phyloP scores from a whole-genome alignment of 768 basidiomycete genomes.

The Inosperma sp. region DNA sequence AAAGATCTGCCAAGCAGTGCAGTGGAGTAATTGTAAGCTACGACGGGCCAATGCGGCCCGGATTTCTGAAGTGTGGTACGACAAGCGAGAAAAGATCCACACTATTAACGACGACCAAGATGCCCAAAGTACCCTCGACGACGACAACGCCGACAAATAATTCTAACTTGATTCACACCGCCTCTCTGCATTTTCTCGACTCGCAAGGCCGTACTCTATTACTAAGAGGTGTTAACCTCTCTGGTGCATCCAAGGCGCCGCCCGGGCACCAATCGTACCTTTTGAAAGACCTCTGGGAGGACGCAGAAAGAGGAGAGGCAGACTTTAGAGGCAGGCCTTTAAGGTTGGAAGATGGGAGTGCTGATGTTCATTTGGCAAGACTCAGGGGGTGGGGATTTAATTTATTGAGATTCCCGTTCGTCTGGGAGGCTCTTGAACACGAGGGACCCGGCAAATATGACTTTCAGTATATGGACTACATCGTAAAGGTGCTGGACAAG shows the following conservation, averaged over 20 bases:
- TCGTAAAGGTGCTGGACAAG: conserved; percentile 78
- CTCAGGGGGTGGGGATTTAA: conserved; percentile 94
- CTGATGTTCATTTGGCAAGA: conserved; percentile 82
- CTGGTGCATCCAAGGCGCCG: conserved; percentile 85
- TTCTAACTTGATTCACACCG: too few species aligned
- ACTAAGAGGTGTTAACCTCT: conserved; percentile 92
- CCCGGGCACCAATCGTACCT: conserved; percentile 61
- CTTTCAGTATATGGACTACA: conserved; percentile 88
- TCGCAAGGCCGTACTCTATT: conserved; percentile 69
- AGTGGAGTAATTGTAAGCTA: too few species aligned
- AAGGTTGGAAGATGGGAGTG: conserved; percentile 77
- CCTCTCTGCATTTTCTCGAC: conserved; percentile 68
- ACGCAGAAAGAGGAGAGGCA: conserved; percentile 58
- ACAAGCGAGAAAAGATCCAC: not conserved
- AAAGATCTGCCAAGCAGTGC: too few species aligned
- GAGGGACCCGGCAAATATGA: conserved; percentile 91
- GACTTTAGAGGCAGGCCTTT: conserved; percentile 77
- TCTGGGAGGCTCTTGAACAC: conserved; percentile 95
- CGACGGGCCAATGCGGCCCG: too few species aligned
- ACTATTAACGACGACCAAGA: conserved; percentile 32
- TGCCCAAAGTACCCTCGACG: conserved; percentile 44
- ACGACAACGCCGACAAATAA: conserved; percentile 46
- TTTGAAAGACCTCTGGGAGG: conserved; percentile 77
- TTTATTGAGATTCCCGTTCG: conserved; percentile 74
- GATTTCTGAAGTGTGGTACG: not conserved